A percentile compares a stretch with the other conserved stretches of the same genome.
Evolutionary conservation across 176 grass and related monocot species (phyloP).

Genomic region (Cenchrus purpureus): DNA sequence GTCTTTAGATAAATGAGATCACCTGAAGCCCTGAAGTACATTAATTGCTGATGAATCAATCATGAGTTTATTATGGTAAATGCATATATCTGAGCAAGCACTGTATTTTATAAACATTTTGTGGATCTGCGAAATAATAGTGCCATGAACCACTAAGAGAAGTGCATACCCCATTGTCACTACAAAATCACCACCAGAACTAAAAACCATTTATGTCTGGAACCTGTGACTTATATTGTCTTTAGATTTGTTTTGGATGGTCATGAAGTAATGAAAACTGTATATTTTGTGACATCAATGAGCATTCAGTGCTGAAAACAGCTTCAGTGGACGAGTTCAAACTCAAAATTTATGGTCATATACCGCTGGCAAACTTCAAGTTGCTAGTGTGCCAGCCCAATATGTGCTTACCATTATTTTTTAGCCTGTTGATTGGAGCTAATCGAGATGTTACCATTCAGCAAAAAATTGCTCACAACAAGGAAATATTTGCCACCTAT

Average conservation of each 20-base stretch:
- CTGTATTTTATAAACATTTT: slow-evolving; percentile 14
- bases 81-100: not conserved
- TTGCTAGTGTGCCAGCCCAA: slow-evolving; percentile 6
- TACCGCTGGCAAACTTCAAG: slow-evolving; percentile 7
- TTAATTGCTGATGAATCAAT: not conserved
- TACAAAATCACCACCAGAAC: slow-evolving; percentile 2
- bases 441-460: slow-evolving; percentile 4
- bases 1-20: slow-evolving; percentile 3
- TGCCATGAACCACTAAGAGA: not conserved
- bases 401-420: not conserved
- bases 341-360: not conserved
- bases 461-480: slow-evolving; percentile 1
- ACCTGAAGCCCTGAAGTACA: not conserved
- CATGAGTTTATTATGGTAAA: slow-evolving; percentile 22
- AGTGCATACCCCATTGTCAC: not conserved
- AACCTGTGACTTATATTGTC: not conserved
- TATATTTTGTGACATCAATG: slow-evolving; percentile 33
- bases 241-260: slow-evolving; percentile 14
- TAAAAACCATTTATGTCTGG: slow-evolving; percentile 15
- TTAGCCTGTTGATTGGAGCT: slow-evolving; percentile 4
- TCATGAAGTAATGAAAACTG: slow-evolving; percentile 3
- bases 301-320: not conserved
- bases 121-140: not conserved
- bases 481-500: not conserved
- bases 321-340: not conserved